Base-by-base conservation (phyloP, 345 rosid genomes). In the Noccaea caerulescens region DNA sequence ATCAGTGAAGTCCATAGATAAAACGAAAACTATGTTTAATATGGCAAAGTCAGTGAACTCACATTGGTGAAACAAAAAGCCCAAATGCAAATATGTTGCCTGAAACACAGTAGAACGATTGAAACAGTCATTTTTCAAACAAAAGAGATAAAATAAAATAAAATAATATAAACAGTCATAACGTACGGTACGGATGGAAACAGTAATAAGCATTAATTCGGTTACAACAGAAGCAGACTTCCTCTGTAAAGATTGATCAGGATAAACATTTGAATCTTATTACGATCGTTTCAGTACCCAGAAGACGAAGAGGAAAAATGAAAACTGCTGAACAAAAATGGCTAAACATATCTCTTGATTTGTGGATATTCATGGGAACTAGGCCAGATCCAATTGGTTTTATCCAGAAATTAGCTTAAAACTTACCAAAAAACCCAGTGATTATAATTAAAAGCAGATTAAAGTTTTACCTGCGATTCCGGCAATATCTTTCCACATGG, bases 1-100 rank as follows among this genome's bases (percentile, higher is more conserved):
- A 65, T 66, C 3, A 53, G 30, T 46, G 0, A 25, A 23, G 33
- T 69, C 33, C 58, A 46, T 9, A 36, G 10, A 42, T n/a, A 56
- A 47, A 7, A 56, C 57, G 3, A 68, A 27, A 7, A 33, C 36
- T 12, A 4, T 25, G 38, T 54, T 53, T 42, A 6, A 43, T 58
- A 27, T 27, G 30, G 2, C 0, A 27, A 20, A 27, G 30, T 27
- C 30, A 27, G 30, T 27, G 42, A 65, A 78, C 90, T 83, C 81
- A 89, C 96, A 89, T 81, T 37, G 96, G 95, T 39, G 98, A 92
- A 50, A 88, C 72, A 60, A 92, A 92, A 18, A 92, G 78, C 50
- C 94, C 98, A 27, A 92, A 77, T 33, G 98, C 96, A 64, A 85
- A 90, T 61, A 92, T 62, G 77, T 92, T 90, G 68, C 98, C 95